Conservation (phyloP, 495 filamentous ascomycete genomes). For the Penicillium herquei region DNA sequence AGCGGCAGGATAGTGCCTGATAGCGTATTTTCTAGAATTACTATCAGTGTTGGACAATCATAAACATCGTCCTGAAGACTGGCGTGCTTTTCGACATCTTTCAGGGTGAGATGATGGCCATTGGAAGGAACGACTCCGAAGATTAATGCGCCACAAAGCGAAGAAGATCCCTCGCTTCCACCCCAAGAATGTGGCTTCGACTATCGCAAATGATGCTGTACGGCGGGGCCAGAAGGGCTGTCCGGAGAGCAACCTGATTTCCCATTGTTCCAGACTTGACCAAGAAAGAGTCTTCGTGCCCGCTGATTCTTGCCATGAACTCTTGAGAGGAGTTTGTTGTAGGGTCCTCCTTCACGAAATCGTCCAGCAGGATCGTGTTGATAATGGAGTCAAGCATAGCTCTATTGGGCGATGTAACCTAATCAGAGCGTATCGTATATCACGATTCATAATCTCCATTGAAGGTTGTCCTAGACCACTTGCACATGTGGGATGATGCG, state of each 20-base stretch:
- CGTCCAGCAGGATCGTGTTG: neutral
- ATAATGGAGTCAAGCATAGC: neutral
- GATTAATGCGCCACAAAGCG: conserved; percentile 45
- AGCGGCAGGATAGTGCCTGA: conserved; percentile 76
- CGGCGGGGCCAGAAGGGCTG: conserved; percentile 49
- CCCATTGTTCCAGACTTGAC: conserved; percentile 91
- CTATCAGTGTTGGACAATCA: conserved; percentile 69
- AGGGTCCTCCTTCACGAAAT: neutral
- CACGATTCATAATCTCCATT: no score
- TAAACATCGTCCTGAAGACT: conserved; percentile 44
- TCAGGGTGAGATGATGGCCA: conserved; percentile 68
- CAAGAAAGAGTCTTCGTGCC: neutral
- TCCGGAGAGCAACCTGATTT: conserved; percentile 51
- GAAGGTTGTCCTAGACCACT: no score
- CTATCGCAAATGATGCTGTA: conserved; percentile 49
- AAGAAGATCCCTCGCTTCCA: conserved; percentile 51
- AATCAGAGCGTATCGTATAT: no score
- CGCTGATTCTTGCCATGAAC: neutral
- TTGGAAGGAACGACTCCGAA: conserved; percentile 51
- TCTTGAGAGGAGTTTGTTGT: neutral
- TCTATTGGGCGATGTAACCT: neutral
- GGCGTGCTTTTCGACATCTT: conserved; percentile 62
- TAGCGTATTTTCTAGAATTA: conserved; percentile 84
- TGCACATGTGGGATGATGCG: no score
- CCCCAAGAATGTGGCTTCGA: conserved; percentile 46